A percentile compares a stretch with the other conserved stretches of the same genome.
These are phyloP conservation scores for Leccinum incarnatum DNA, from an alignment of 768 basidiomycete genomes.

Conservation along the genomic window DNA sequence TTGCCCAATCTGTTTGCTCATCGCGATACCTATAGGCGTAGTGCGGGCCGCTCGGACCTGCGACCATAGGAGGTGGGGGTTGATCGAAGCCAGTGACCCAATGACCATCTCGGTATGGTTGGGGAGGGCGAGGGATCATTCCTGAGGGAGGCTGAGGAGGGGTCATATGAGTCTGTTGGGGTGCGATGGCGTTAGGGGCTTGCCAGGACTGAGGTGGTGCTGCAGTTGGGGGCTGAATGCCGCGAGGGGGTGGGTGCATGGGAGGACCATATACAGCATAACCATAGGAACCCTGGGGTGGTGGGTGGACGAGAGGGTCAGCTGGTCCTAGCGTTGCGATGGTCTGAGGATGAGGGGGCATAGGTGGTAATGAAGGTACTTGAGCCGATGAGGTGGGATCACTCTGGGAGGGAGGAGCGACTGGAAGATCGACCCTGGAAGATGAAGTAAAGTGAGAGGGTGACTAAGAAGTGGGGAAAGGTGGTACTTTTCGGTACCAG, in stretches of 20 bases:
- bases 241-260: conserved; percentile 36
- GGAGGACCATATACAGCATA: conserved; percentile 41
- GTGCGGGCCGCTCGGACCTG: conserved; percentile 40
- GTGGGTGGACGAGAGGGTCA: conserved; percentile 30
- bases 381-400: conserved; percentile 27
- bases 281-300: conserved; percentile 27
- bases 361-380: conserved; percentile 24
- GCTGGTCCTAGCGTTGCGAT: conserved; percentile 29
- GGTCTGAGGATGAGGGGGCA: conserved; percentile 27
- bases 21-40: conserved; percentile 66
- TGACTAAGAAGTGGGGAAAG: not conserved
- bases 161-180: conserved; percentile 61
- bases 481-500: conserved; percentile 68
- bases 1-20: conserved; percentile 50
- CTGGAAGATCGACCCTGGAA: conserved; percentile 26
- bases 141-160: conserved; percentile 44
- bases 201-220: conserved; percentile 67
- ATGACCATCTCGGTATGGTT: conserved; percentile 46
- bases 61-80: conserved; percentile 46
- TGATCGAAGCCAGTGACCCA: conserved; percentile 60
- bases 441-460: not conserved
- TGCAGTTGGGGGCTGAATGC: conserved; percentile 45
- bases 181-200: conserved; percentile 55
- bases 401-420: conserved; percentile 17
- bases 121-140: conserved; percentile 44